These are phyloP conservation scores for Patellifolia procumbens DNA, from an alignment of 179 eudicot genomes.

Conservation along the genomic window DNA sequence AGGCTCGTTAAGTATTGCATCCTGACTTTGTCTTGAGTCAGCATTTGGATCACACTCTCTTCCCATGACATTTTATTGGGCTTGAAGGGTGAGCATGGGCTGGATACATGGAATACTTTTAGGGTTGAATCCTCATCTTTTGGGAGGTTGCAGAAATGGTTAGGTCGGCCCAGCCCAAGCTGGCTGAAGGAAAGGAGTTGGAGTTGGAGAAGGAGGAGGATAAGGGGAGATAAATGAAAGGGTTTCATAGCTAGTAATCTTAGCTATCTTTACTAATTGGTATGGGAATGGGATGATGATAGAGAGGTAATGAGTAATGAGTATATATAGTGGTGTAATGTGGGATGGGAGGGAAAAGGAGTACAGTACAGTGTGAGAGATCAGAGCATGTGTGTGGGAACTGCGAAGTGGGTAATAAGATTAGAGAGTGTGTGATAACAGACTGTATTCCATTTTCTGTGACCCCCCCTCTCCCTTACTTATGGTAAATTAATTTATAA, in stretches of 20 bases:
- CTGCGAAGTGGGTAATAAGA: neutral
- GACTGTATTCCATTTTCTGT: constrained; percentile 35
- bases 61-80: constrained; percentile 57
- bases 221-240: constrained; percentile 26
- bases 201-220: constrained; percentile 22
- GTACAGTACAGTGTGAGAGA: neutral
- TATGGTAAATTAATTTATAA: neutral
- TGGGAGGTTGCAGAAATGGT: constrained; percentile 20
- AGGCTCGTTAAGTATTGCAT: constrained; percentile 57
- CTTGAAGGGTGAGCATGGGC: constrained; percentile 68
- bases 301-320: neutral
- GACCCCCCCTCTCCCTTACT: neutral
- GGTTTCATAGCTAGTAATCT: constrained; percentile 18
- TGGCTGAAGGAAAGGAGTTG: constrained; percentile 26
- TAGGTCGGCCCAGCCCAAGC: constrained; percentile 19
- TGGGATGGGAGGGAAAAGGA: neutral
- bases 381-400: neutral
- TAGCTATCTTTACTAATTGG: neutral
- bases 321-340: constrained; percentile 26
- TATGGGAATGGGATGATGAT: neutral
- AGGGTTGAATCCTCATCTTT: constrained; percentile 49
- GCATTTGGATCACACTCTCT: constrained; percentile 54
- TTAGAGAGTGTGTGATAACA: constrained; percentile 20
- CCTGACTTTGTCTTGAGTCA: constrained; percentile 51
- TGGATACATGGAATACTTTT: constrained; percentile 48